Percentiles rank a stretch among this genome's conserved stretches.
Conservation (phyloP, 1,284 basidiomycete genomes). For the Rhizoctonia solani region DNA sequence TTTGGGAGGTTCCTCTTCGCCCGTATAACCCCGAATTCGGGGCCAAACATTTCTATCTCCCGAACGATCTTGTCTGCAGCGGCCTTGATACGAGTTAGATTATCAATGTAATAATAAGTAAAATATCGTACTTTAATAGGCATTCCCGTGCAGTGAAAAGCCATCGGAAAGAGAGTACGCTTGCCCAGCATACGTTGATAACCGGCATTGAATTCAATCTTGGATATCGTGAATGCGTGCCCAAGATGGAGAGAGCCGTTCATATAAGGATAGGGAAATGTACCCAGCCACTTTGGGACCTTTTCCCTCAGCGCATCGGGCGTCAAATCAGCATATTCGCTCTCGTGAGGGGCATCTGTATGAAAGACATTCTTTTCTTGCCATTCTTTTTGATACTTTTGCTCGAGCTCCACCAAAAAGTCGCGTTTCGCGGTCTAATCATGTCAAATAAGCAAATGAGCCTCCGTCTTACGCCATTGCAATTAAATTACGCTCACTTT, state of each 20-base stretch:
- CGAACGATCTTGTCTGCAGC: conserved; percentile 96
- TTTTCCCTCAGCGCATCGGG: conserved; percentile 57
- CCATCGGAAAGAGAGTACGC: conserved; percentile 92
- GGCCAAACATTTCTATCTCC: conserved; percentile 95
- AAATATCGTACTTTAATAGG: conserved; percentile 85
- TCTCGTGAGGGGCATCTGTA: conserved; percentile 78
- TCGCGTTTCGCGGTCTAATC: conserved; percentile 61
- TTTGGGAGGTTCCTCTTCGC: conserved; percentile 52
- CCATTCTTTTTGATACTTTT: conserved; percentile 56
- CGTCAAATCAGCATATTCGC: conserved; percentile 67
- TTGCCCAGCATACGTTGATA: conserved; percentile 97
- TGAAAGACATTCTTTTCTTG: conserved; percentile 64
- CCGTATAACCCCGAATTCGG: conserved; percentile 78
- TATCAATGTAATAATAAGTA: neutral
- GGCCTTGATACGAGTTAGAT: conserved; percentile 57
- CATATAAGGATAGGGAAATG: conserved; percentile 97
- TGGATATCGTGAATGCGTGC: conserved; percentile 98
- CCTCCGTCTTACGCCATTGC: neutral
- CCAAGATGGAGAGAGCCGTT: conserved; percentile 97
- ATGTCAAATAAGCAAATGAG: neutral
- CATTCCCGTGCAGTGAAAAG: conserved; percentile 97
- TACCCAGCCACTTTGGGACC: conserved; percentile 97
- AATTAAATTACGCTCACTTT: neutral
- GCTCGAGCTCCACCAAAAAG: conserved; percentile 57
- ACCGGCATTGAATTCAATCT: conserved; percentile 96